Evolutionary conservation across 2,329 filamentous ascomycete species (phyloP).

Genomic region (Diaporthe sp.): DNA sequence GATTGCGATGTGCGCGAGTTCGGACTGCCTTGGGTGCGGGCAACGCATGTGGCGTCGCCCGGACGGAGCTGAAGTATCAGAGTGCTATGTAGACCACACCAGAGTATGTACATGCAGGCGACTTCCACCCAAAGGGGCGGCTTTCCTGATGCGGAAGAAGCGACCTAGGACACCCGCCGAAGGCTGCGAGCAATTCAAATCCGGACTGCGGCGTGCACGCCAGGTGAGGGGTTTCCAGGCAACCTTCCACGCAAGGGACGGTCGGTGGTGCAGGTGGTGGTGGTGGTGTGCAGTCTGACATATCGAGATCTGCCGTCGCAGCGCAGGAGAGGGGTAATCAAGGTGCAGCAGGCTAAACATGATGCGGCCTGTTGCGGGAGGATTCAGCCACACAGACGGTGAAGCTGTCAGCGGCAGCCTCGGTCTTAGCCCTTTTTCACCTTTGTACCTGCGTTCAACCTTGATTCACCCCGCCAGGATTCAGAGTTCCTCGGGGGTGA

Average conservation of each 20-base stretch:
- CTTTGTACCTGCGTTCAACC: background rate
- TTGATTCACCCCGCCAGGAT: background rate
- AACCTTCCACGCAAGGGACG: constrained; percentile 10
- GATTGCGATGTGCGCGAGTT: constrained; percentile 3
- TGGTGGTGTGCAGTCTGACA: constrained; percentile 13
- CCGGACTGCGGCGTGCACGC: background rate
- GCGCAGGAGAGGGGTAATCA: constrained; percentile 2
- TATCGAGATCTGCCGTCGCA: constrained; percentile 24
- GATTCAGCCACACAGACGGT: constrained; percentile 24
- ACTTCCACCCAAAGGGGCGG: background rate
- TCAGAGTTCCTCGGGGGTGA: background rate
- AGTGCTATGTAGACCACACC: no score
- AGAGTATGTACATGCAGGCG: background rate
- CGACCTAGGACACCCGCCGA: background rate
- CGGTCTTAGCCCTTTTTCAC: background rate
- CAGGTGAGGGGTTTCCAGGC: constrained; percentile 3
- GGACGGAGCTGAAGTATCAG: background rate
- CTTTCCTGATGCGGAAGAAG: constrained; percentile 3
- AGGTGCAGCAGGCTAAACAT: background rate
- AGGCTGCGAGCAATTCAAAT: background rate
- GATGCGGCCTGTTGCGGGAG: background rate
- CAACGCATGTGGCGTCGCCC: constrained; percentile 10
- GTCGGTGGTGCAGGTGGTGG: background rate
- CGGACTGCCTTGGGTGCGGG: background rate
- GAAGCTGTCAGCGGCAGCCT: constrained; percentile 30